phyloP scores from a whole-genome alignment of 2,329 filamentous ascomycete genomes.

The Colletotrichum neosansevieriae region DNA sequence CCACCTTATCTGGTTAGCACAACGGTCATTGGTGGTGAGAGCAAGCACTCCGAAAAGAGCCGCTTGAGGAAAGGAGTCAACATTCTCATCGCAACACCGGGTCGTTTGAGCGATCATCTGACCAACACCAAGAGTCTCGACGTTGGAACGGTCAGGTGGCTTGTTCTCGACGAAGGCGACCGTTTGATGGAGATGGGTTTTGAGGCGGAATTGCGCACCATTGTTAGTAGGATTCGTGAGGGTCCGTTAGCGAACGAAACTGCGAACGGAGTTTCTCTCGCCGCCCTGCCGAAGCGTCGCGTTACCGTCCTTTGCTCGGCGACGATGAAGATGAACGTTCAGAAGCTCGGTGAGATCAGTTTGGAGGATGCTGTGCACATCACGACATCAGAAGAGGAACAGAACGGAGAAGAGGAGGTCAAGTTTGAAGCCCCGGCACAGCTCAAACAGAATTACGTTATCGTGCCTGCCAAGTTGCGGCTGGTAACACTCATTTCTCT shows the following conservation, averaged over 20 bases:
- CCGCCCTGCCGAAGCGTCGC: constrained; percentile 78
- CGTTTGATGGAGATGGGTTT: constrained; percentile 99
- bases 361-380: constrained; percentile 93
- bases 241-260: constrained; percentile 70
- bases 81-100: constrained; percentile 94
- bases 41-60: constrained; percentile 88
- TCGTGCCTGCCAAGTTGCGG: constrained; percentile 90
- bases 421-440: constrained; percentile 88
- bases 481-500: constrained; percentile 88
- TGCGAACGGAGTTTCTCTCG: constrained; percentile 68
- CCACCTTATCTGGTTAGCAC: constrained; percentile 95
- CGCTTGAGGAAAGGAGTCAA: constrained; percentile 93
- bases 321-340: constrained; percentile 98
- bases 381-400: constrained; percentile 70
- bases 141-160: constrained; percentile 89
- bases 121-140: constrained; percentile 92
- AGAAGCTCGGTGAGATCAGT: constrained; percentile 93
- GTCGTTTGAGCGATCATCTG: constrained; percentile 89
- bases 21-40: constrained; percentile 79
- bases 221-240: constrained; percentile 82
- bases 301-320: constrained; percentile 94
- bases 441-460: constrained; percentile 89
- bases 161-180: constrained; percentile 96
- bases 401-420: constrained; percentile 62
- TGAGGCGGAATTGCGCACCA: constrained; percentile 90